Evolutionary conservation across 345 rosid species (phyloP).

Genomic region (Dimocarpus longan): DNA sequence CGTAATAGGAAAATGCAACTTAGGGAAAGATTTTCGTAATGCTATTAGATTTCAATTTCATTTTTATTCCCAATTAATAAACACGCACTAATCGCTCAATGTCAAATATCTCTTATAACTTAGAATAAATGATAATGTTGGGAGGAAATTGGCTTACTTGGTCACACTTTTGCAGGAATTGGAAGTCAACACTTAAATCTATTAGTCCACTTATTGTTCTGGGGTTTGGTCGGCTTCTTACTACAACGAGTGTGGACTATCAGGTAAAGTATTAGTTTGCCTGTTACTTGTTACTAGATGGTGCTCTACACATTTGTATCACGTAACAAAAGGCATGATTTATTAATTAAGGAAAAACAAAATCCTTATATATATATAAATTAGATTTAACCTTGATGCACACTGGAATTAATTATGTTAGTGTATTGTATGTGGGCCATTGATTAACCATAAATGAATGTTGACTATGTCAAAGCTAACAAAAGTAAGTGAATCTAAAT

Average conservation of each 20-base stretch:
- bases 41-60: background rate
- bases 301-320: background rate
- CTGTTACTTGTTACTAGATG: background rate
- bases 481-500: too few relatives aligned
- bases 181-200: slow-evolving; percentile 58
- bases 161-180: slow-evolving; percentile 45
- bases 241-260: slow-evolving; percentile 78
- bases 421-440: too few relatives aligned
- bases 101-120: background rate
- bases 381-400: too few relatives aligned
- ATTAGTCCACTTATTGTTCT: slow-evolving; percentile 64
- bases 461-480: too few relatives aligned
- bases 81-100: background rate
- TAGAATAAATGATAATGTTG: background rate
- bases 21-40: background rate
- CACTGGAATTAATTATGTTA: too few relatives aligned
- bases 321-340: background rate
- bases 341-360: background rate
- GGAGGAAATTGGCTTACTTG: background rate
- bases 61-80: too few relatives aligned
- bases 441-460: too few relatives aligned
- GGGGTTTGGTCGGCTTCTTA: slow-evolving; percentile 74
- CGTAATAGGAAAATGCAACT: background rate
- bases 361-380: background rate
- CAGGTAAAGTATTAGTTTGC: slow-evolving; percentile 54